Evolutionary conservation across 2,329 filamentous ascomycete species (phyloP).

Genomic region (Dendrostoma leiphaemia): DNA sequence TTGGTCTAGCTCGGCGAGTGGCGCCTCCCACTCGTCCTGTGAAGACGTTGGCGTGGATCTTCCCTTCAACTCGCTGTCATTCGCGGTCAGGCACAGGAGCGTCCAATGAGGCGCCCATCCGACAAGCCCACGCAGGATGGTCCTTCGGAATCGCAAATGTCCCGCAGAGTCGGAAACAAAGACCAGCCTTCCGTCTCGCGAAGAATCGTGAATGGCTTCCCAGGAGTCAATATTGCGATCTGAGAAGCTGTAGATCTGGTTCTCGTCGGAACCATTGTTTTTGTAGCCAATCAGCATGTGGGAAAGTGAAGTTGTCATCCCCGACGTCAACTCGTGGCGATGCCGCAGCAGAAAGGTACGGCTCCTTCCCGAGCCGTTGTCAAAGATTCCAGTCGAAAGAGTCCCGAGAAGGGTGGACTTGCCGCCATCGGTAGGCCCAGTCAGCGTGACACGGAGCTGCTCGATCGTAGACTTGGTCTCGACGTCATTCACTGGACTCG

Average conservation of each 20-base stretch:
- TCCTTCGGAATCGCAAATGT: conserved; percentile 83
- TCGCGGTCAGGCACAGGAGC: conserved; percentile 80
- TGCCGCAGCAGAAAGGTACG: conserved; percentile 87
- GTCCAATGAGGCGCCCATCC: conserved; percentile 97
- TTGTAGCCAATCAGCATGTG: conserved; percentile 91
- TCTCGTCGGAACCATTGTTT: conserved; percentile 26
- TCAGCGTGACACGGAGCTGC: conserved; percentile 83
- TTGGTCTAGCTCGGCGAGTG: conserved; percentile 62
- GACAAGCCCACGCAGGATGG: conserved; percentile 83
- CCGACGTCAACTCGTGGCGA: conserved; percentile 87
- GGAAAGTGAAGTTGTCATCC: conserved; percentile 89
- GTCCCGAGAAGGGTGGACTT: conserved; percentile 91
- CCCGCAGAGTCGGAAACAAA: conserved; percentile 92
- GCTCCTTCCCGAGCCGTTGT: conserved; percentile 90
- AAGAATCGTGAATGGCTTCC: conserved; percentile 86
- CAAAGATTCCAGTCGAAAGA: conserved; percentile 79
- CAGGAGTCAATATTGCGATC: conserved; percentile 86
- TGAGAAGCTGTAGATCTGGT: conserved; percentile 74
- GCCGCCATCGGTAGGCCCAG: conserved; percentile 84
- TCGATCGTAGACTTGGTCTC: conserved; percentile 50
- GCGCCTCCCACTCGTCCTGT: conserved; percentile 49
- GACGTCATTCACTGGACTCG: conserved; percentile 1
- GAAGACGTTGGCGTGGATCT: conserved; percentile 38
- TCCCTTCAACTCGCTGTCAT: conserved; percentile 55
- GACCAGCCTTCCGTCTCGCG: conserved; percentile 72